Evolutionary conservation across 2,329 filamentous ascomycete genomes (phyloP).

Genomic region (Epichloe sylvatica): DNA sequence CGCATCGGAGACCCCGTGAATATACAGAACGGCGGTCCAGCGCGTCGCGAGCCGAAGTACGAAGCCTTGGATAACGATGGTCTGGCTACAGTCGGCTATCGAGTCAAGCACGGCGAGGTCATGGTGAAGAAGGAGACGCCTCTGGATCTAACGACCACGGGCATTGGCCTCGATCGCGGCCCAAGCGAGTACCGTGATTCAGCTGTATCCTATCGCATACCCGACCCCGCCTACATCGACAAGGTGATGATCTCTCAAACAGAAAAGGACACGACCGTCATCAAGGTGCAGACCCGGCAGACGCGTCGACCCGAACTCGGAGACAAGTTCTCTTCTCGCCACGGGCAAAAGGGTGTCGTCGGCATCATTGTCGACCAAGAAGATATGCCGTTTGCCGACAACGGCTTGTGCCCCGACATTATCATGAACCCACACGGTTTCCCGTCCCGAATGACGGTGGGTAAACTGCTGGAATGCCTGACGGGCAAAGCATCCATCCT

Average conservation of each 20-base stretch:
- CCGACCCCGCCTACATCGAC: constrained; percentile 81
- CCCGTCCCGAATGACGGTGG: constrained; percentile 97
- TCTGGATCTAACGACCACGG: constrained; percentile 58
- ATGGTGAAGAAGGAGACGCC: constrained; percentile 87
- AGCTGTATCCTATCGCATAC: constrained; percentile 64
- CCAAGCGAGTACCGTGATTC: constrained; percentile 52
- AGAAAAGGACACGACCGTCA: constrained; percentile 69
- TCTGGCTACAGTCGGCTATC: constrained; percentile 71
- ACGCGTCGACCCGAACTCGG: constrained; percentile 88
- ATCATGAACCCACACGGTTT: constrained; percentile 99
- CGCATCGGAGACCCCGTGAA: constrained; percentile 45
- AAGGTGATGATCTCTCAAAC: constrained; percentile 90
- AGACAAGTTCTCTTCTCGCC: constrained; percentile 96
- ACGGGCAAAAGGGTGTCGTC: constrained; percentile 96
- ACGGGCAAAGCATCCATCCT: constrained; percentile 88
- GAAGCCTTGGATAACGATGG: constrained; percentile 71
- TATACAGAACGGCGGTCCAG: constrained; percentile 43
- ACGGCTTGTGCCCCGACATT: constrained; percentile 86
- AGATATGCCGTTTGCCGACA: constrained; percentile 90
- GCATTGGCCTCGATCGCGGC: constrained; percentile 53
- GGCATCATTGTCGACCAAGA: constrained; percentile 94
- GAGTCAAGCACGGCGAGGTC: constrained; percentile 63
- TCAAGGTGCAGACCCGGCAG: constrained; percentile 94
- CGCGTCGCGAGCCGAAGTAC: constrained; percentile 51
- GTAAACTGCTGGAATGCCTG: constrained; percentile 89